Base-by-base conservation (phyloP, 805 yeast species). In the Lachancea meyersii region DNA sequence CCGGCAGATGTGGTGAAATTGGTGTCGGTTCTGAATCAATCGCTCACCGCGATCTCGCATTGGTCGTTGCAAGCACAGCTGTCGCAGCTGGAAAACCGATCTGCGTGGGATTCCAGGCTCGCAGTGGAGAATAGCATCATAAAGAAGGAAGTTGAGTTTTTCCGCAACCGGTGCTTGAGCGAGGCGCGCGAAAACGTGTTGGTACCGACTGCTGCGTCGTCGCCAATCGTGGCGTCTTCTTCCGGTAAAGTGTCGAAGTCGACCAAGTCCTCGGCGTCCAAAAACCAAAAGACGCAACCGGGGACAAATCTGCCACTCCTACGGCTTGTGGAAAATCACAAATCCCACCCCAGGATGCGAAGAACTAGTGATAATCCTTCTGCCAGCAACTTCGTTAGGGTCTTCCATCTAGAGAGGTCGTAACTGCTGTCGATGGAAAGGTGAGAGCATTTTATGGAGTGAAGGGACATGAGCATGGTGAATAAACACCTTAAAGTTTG, bases 31-130 rank as follows among this genome's bases (percentile, higher is more conserved):
- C 45, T 60, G 31, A 57, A 55, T 42, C 47, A 53, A 10, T 49
- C 61, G 5, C 38, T 60, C 38, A 52, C 55, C 16, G 52, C 63
- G 5, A 48, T 60, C 13, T 53, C 64, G 2, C 65, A 60, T 42
- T 60, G 61, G 61, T 52, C 60, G 19, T 42, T 60, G 17, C 65
- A 60, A 41, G 58, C 60, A 6, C 63, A 56, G 46, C 46, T 60
- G 30, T 43, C 53, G 16, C 54, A 51, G 35, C 44, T 59, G 38
- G 45, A 46, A 13, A 49, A 48, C 38, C 50, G 41, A n/a, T 43
- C 41, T 8, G 41, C 44, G 18, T 38, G 42, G 39, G 56, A 53
- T 30, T 56, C 54, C 28, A 37, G 62, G 21, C 51, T 48, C 24
- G 47, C 47, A 7, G 60, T 57, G 5, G 62, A 57, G 41, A 53